Conservation (phyloP, 2,329 filamentous ascomycete species). For the Stromatinia cepivora region DNA sequence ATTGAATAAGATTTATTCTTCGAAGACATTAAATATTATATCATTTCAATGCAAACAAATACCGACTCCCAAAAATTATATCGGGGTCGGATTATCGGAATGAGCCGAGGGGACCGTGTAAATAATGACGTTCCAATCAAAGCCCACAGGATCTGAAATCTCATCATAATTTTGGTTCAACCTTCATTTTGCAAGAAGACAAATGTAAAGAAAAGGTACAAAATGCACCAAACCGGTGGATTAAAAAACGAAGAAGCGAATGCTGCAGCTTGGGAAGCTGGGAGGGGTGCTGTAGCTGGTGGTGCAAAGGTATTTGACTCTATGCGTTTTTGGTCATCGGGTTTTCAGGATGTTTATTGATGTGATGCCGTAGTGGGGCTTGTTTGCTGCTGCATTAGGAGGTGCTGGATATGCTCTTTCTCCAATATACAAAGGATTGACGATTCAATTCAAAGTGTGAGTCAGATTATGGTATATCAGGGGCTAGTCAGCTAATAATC, state of each 20-base stretch:
- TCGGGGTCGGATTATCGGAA: conserved; percentile 23
- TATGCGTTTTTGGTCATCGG: not conserved
- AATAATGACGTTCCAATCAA: conserved; percentile 21
- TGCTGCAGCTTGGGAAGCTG: conserved; percentile 70
- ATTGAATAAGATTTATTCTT: not conserved
- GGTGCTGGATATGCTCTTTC: conserved; percentile 63
- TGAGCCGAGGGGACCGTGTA: conserved; percentile 10
- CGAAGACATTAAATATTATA: not conserved
- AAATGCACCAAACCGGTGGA: conserved; percentile 55
- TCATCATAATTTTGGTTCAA: not conserved
- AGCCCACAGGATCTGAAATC: conserved; percentile 17
- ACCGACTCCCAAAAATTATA: conserved; percentile 16
- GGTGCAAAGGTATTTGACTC: conserved; percentile 57
- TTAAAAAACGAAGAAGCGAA: conserved; percentile 66
- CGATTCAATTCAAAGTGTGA: conserved; percentile 76
- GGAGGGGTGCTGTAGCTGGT: conserved; percentile 64
- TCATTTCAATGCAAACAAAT: not conserved
- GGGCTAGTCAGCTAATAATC: not conserved
- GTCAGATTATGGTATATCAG: conserved; percentile 36
- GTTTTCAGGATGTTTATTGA: conserved; percentile 17
- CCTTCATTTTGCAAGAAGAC: conserved; percentile 19
- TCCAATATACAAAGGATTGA: conserved; percentile 71
- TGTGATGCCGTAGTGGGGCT: conserved; percentile 58
- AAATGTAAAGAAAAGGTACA: conserved; percentile 23
- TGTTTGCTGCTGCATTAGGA: conserved; percentile 61